Conservation (phyloP, 495 filamentous ascomycete genomes). For the Collariella sp. region DNA sequence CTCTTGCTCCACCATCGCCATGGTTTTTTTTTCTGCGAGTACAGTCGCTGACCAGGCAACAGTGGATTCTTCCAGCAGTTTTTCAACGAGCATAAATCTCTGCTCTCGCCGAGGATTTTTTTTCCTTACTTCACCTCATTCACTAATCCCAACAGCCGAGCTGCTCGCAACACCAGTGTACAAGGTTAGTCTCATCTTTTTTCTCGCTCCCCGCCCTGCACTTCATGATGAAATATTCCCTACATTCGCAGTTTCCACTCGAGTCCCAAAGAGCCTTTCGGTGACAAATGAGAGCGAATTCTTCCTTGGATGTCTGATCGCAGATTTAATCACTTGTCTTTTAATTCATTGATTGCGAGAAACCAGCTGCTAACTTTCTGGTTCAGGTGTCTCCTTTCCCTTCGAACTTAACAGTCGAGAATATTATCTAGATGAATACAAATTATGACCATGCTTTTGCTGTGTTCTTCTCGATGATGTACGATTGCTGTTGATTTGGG, state of each 20-base stretch:
- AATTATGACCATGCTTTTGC: not conserved
- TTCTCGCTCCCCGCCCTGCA: conserved; percentile 4
- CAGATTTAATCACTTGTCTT: conserved; percentile 13
- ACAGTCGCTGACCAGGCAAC: conserved; percentile 9
- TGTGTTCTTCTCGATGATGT: not conserved
- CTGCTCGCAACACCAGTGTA: not conserved
- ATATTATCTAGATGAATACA: not conserved
- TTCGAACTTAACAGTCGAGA: not conserved
- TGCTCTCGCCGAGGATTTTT: not conserved
- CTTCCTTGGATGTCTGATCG: conserved; percentile 63
- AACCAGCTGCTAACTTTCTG: conserved; percentile 18
- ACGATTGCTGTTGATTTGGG: too few species aligned
- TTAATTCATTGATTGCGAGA: conserved; percentile 4
- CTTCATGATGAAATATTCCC: conserved; percentile 46
- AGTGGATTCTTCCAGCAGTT: conserved; percentile 6
- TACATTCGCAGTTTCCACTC: conserved; percentile 64
- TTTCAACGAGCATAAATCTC: conserved; percentile 4
- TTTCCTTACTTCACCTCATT: not conserved
- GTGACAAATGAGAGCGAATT: conserved; percentile 46
- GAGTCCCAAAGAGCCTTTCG: conserved; percentile 50
- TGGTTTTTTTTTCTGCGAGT: not conserved
- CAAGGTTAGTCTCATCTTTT: conserved; percentile 19
- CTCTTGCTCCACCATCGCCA: not conserved
- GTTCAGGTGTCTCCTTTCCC: not conserved
- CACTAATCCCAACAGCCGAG: conserved; percentile 4